Evolutionary conservation across 345 rosid species (phyloP), one percentile per base, ranked within the genome.

Genomic region (Salix viminalis): DNA sequence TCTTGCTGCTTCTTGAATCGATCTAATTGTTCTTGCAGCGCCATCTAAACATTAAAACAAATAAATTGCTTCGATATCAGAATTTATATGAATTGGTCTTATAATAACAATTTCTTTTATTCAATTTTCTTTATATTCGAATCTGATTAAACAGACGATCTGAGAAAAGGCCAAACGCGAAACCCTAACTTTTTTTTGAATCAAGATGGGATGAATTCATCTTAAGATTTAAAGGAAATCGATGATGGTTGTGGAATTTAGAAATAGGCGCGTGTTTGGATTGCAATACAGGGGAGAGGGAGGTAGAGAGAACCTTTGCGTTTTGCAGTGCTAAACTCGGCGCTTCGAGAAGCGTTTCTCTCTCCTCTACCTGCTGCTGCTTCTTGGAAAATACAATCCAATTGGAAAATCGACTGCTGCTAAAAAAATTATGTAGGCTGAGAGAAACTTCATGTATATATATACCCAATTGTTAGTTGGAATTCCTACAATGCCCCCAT

Each of bases 1-100:
- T 85, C 94, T 83, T 93, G 92, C 84, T 95, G 97, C 80, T 79
- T 88, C 77, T 91, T 89, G 89, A 93, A 91, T 65, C 62, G 90
- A 54, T 88, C 83, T 19, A 90, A 83, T 72, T 87, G 67, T 19
- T 90, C 94, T 75, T 91, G 87, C 72, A 94, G 77, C 9, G 90
- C 85, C 97, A 95, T 93, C 87, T 85, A 48, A 14, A 16, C 54
- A 48, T 16, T 39, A 9, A 16, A 48, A 5, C 16, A 0, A 44
- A 44, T 9, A 44, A 44, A 44, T 13, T 44, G 16, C 50, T 44
- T 44, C 50, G 16, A 44, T 48, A 48, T 48, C 56, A 50, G 56
- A 50, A 50, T 50, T 16, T 16, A 8, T 16, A 50, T 50, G 21
- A 50, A 50, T 50, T 16, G 18, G 21, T 5, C 18, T 50, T 50